phyloP scores from a whole-genome alignment of 2,329 filamentous ascomycete species.

The Endothia cerciana region DNA sequence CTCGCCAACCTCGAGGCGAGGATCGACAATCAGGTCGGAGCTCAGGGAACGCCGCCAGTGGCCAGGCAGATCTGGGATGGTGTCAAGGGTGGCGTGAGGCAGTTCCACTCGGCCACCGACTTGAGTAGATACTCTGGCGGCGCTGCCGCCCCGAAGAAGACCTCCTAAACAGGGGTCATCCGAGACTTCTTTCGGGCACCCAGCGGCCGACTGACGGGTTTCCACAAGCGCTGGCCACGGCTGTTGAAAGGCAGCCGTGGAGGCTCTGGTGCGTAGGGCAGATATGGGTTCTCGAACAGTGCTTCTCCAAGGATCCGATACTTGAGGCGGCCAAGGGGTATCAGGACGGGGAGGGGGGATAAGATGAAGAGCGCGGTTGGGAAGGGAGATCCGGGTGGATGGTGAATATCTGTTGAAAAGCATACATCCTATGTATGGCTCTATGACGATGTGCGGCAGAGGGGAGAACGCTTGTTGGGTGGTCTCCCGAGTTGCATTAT shows the following conservation, averaged over 20 bases:
- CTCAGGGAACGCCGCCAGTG: slow-evolving; percentile 82
- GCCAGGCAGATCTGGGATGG: slow-evolving; percentile 80
- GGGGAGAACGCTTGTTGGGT: neutral
- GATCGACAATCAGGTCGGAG: slow-evolving; percentile 79
- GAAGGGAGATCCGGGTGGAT: neutral
- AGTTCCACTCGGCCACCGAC: slow-evolving; percentile 81
- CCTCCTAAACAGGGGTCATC: slow-evolving; percentile 48
- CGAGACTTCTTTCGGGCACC: neutral
- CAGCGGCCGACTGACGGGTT: no score
- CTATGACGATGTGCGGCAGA: neutral
- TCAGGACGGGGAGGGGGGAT: neutral
- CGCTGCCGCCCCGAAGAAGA: slow-evolving; percentile 66
- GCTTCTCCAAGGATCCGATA: neutral
- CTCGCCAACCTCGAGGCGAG: slow-evolving; percentile 74
- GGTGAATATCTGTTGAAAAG: neutral
- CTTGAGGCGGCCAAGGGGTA: neutral
- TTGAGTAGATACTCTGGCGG: slow-evolving; percentile 71
- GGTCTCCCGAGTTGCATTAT: neutral
- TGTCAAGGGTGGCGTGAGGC: slow-evolving; percentile 72
- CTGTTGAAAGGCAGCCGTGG: neutral
- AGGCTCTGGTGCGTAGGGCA: neutral
- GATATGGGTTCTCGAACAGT: neutral
- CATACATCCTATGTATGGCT: neutral
- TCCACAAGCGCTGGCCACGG: neutral
- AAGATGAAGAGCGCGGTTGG: neutral